Percentiles rank a stretch among this genome's conserved stretches.
Evolutionary conservation across 345 rosid genomes (phyloP).

Genomic region (Odontarrhena argentea): DNA sequence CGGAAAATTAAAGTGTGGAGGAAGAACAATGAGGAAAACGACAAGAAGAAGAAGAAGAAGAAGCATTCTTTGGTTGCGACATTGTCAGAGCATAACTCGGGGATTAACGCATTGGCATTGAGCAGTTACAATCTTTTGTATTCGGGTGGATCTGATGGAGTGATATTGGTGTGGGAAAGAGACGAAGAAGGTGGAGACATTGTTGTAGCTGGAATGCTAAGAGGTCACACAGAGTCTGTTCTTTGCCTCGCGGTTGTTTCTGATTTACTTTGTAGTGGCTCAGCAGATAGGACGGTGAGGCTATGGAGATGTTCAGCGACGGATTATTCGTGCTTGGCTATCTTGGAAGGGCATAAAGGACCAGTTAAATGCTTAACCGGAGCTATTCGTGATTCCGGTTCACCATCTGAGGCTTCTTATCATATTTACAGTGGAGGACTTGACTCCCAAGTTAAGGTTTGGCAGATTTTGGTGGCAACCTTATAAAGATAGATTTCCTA

Average conservation of each 20-base stretch:
- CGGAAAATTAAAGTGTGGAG: constrained; percentile 79
- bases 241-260: constrained; percentile 61
- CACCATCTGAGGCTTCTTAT: constrained; percentile 42
- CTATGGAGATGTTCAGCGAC: constrained; percentile 58
- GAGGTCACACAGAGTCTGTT: constrained; percentile 78
- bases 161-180: constrained; percentile 74
- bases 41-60: constrained; percentile 40
- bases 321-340: constrained; percentile 61
- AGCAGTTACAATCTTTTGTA: constrained; percentile 51
- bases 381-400: constrained; percentile 45
- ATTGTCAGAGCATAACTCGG: constrained; percentile 70
- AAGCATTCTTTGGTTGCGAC: constrained; percentile 56
- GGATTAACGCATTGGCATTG: constrained; percentile 80
- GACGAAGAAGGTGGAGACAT: constrained; percentile 43
- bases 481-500: constrained; percentile 17
- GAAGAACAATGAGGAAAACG: constrained; percentile 36
- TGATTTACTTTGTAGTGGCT: constrained; percentile 77
- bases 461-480: constrained; percentile 59
- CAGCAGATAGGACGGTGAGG: constrained; percentile 78
- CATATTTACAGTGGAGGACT: constrained; percentile 80
- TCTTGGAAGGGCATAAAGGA: constrained; percentile 77
- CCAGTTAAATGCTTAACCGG: constrained; percentile 90
- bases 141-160: constrained; percentile 78
- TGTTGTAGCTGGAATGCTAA: constrained; percentile 58
- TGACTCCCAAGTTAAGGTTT: constrained; percentile 83